Evolutionary conservation across 1,139 yeast genomes (phyloP).

Genomic region (Suhomyces chickasaworum): DNA sequence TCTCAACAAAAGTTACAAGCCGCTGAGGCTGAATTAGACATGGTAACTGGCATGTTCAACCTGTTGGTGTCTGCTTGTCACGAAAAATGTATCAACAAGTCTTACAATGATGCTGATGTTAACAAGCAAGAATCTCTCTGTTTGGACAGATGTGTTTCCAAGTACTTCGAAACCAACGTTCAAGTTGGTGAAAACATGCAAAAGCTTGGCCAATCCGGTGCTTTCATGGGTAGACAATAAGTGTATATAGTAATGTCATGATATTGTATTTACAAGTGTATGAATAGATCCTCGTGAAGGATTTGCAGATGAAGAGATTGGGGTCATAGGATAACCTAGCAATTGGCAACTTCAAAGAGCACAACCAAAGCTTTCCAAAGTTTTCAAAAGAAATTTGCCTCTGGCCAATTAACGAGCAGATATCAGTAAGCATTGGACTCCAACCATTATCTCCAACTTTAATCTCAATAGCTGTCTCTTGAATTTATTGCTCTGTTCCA

Average conservation of each 20-base stretch:
- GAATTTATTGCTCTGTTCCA: no score
- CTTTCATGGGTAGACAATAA: constrained; percentile 50
- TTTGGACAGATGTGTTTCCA: constrained; percentile 95
- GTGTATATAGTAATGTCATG: constrained; percentile 14
- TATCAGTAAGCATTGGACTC: background rate
- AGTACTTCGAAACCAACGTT: constrained; percentile 93
- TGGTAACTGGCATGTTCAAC: constrained; percentile 98
- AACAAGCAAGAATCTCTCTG: constrained; percentile 86
- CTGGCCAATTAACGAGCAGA: background rate
- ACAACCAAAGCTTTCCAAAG: no score
- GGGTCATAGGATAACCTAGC: no score
- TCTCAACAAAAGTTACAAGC: constrained; percentile 72
- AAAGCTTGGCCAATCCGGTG: constrained; percentile 63
- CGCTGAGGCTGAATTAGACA: constrained; percentile 91
- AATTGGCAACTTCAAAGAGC: no score
- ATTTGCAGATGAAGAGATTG: background rate
- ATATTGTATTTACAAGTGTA: constrained; percentile 11
- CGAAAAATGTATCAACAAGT: constrained; percentile 72
- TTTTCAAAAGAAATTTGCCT: no score
- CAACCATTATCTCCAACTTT: background rate
- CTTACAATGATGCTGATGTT: constrained; percentile 75
- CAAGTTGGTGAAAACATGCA: constrained; percentile 94
- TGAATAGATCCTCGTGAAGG: background rate
- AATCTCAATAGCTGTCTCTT: no score
- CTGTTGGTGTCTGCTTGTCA: constrained; percentile 83